Conservation (phyloP, 495 filamentous ascomycete species). For the Penicillium psychrofluorescens region DNA sequence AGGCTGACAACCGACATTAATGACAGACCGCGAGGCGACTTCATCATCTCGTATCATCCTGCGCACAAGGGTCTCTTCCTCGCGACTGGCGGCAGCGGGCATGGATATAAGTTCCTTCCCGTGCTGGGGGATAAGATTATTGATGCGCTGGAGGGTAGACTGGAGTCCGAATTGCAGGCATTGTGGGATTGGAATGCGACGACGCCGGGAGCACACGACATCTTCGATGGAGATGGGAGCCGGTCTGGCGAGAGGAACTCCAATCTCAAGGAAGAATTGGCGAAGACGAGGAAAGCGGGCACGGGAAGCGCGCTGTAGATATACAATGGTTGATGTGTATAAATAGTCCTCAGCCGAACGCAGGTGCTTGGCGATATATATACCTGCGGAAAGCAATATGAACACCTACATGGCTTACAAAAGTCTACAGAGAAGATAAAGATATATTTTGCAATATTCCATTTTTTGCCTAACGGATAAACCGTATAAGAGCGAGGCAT, state of each 20-base stretch:
- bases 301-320: constrained; percentile 19
- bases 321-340: background rate
- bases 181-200: constrained; percentile 62
- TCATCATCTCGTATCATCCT: constrained; percentile 73
- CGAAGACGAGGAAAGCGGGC: constrained; percentile 22
- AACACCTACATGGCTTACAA: too few species aligned
- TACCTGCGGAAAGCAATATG: too few species aligned
- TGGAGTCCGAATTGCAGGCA: constrained; percentile 47
- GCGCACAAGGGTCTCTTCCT: constrained; percentile 61
- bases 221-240: constrained; percentile 48
- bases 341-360: background rate
- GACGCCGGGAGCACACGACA: constrained; percentile 9
- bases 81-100: constrained; percentile 78
- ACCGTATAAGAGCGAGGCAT: too few species aligned
- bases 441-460: too few species aligned
- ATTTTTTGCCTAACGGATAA: too few species aligned
- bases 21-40: constrained; percentile 58
- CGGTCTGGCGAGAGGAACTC: constrained; percentile 20
- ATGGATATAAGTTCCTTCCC: constrained; percentile 86
- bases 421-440: too few species aligned
- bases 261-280: constrained; percentile 33
- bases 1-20: background rate
- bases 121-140: constrained; percentile 74
- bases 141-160: constrained; percentile 52
- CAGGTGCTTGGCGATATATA: too few species aligned